Evolutionary conservation across 106 monocot genomes (phyloP).

Genomic region (Dioscorea dumetorum): DNA sequence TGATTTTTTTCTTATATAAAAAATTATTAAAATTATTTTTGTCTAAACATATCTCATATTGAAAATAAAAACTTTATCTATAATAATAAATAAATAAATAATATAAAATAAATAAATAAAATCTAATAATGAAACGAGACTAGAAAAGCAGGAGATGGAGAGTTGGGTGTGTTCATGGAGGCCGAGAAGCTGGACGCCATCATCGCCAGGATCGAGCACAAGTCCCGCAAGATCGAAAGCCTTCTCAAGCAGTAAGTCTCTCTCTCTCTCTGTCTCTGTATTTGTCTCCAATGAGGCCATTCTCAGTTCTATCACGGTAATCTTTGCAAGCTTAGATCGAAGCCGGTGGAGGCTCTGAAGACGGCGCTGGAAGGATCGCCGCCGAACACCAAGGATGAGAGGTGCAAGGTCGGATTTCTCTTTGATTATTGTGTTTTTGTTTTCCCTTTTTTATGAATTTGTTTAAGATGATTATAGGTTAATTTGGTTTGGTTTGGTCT

Average conservation of each 20-base stretch:
- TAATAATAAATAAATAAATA: too few species aligned
- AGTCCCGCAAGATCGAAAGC: constrained; percentile 85
- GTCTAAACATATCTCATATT: too few species aligned
- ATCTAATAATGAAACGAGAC: too few species aligned
- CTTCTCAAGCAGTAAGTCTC: constrained; percentile 70
- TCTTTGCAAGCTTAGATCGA: constrained; percentile 34
- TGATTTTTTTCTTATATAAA: too few species aligned
- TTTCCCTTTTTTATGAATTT: not conserved
- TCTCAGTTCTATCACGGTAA: not conserved
- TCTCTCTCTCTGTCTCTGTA: not conserved
- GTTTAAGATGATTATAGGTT: not conserved
- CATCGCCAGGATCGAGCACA: constrained; percentile 85
- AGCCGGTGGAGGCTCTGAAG: constrained; percentile 87
- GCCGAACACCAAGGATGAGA: constrained; percentile 71
- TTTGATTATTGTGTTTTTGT: not conserved
- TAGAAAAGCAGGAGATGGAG: too few species aligned
- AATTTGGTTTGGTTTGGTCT: constrained; percentile 5
- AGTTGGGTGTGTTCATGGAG: constrained; percentile 23
- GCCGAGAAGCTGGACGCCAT: constrained; percentile 81
- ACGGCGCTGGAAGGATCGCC: constrained; percentile 76
- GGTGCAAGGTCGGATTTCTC: constrained; percentile 65
- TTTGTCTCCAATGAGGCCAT: not conserved
- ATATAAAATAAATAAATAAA: too few species aligned
- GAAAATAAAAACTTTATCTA: too few species aligned
- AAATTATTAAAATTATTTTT: too few species aligned